A percentile compares a stretch with the other conserved stretches of the same genome.
Evolutionary conservation across 1,284 basidiomycete species (phyloP).

Genomic region (Earliella scabrosa): DNA sequence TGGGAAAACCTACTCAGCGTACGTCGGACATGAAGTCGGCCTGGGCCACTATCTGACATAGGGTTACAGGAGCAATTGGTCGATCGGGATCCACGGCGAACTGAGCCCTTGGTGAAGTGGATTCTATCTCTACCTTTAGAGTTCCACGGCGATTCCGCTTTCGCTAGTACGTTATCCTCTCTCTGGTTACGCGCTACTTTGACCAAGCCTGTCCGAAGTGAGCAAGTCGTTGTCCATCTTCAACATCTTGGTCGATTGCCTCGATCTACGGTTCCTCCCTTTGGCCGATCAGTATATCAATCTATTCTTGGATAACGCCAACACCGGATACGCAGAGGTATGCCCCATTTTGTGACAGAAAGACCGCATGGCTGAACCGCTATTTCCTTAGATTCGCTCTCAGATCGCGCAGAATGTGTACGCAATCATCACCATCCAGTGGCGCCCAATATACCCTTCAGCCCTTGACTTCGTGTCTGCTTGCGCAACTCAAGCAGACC

Average conservation of each 20-base stretch:
- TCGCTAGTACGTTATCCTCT: slow-evolving; percentile 57
- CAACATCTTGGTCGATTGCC: slow-evolving; percentile 60
- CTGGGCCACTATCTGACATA: slow-evolving; percentile 4
- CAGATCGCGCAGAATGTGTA: slow-evolving; percentile 75
- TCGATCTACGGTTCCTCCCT: slow-evolving; percentile 67
- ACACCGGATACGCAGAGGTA: slow-evolving; percentile 87
- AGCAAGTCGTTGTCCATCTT: slow-evolving; percentile 69
- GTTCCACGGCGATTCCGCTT: slow-evolving; percentile 80
- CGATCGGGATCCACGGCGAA: slow-evolving; percentile 87
- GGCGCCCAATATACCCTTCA: slow-evolving; percentile 79
- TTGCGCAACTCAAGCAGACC: slow-evolving; percentile 64
- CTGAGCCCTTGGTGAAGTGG: slow-evolving; percentile 80
- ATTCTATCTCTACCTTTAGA: slow-evolving; percentile 79
- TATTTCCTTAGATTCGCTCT: slow-evolving; percentile 60
- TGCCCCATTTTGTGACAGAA: slow-evolving; percentile 16
- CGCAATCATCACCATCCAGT: slow-evolving; percentile 63
- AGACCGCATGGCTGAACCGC: neutral
- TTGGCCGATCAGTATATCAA: slow-evolving; percentile 71
- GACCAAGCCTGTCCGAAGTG: slow-evolving; percentile 47
- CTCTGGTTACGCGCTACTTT: neutral
- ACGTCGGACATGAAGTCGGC: slow-evolving; percentile 21
- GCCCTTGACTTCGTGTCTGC: slow-evolving; percentile 67
- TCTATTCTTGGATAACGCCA: slow-evolving; percentile 75
- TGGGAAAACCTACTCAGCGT: slow-evolving; percentile 75
- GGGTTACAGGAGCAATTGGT: slow-evolving; percentile 60